phyloP scores from a whole-genome alignment of 371 early-diverging fungal species.

The Blakeslea trispora region DNA sequence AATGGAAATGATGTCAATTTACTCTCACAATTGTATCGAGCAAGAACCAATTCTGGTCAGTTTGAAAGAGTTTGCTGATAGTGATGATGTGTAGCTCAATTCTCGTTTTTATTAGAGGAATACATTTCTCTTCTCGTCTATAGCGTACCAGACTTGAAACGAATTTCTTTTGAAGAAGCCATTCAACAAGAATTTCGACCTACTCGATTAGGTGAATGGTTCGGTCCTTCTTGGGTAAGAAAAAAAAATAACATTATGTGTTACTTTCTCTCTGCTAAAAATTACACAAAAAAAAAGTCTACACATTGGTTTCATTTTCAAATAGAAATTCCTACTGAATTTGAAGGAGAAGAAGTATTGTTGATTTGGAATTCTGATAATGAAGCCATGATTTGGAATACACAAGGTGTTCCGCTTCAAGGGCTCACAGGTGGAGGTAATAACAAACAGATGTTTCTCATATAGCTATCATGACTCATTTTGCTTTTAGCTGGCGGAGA shows the following conservation, averaged over 20 bases:
- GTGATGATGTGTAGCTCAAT: too few species aligned
- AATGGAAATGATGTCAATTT: constrained; percentile 54
- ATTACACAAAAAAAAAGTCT: constrained; percentile 69
- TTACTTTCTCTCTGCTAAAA: too few species aligned
- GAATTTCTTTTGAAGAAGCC: constrained; percentile 88
- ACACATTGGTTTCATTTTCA: constrained; percentile 88
- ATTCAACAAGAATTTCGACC: constrained; percentile 67
- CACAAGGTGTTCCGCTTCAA: constrained; percentile 78
- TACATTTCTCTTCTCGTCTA: constrained; percentile 57
- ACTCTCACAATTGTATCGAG: constrained; percentile 49
- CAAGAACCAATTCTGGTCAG: constrained; percentile 45
- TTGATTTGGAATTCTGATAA: constrained; percentile 83
- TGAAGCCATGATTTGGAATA: constrained; percentile 89
- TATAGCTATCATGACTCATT: too few species aligned
- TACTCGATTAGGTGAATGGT: constrained; percentile 68
- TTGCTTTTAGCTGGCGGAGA: constrained; percentile 55
- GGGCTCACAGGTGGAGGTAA: constrained; percentile 84
- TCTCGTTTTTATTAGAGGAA: constrained; percentile 28
- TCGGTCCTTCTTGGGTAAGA: constrained; percentile 87
- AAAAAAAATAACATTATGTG: neutral
- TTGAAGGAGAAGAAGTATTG: constrained; percentile 72
- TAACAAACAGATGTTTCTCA: too few species aligned
- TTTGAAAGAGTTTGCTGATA: too few species aligned
- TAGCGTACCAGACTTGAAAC: constrained; percentile 77
- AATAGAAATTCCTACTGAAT: constrained; percentile 72